Conservation (phyloP, 2,329 filamentous ascomycete genomes). For the Trichoderma sp. region DNA sequence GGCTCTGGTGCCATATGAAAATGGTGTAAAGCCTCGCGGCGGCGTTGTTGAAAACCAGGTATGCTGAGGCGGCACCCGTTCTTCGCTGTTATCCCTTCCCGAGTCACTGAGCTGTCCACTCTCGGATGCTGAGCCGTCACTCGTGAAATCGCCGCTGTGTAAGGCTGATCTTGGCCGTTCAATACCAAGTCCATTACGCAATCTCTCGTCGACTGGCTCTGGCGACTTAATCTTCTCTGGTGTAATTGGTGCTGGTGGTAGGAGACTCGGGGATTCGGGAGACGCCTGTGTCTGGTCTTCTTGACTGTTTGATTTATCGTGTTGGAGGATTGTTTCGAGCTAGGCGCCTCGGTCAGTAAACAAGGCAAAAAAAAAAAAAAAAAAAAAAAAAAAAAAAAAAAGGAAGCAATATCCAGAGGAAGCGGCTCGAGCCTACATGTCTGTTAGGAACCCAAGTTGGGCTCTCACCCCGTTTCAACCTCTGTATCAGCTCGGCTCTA, state of each 20-base stretch:
- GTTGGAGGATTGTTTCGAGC: constrained; percentile 44
- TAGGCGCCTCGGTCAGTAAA: constrained; percentile 29
- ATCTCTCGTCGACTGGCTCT: constrained; percentile 41
- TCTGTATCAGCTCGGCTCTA: constrained; percentile 78
- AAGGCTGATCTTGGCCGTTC: constrained; percentile 79
- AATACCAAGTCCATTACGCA: constrained; percentile 64
- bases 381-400: neutral
- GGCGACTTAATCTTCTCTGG: constrained; percentile 45
- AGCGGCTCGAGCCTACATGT: constrained; percentile 49
- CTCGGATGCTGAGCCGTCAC: constrained; percentile 32
- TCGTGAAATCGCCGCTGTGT: constrained; percentile 68
- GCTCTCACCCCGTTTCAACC: constrained; percentile 77
- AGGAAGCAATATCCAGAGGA: neutral
- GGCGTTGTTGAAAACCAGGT: constrained; percentile 60
- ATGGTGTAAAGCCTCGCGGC: constrained; percentile 52
- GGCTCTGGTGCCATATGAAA: constrained; percentile 44
- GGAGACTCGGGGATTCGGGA: constrained; percentile 43
- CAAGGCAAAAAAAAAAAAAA: neutral
- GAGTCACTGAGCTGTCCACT: constrained; percentile 22
- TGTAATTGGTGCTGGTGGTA: constrained; percentile 51
- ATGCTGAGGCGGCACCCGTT: constrained; percentile 31
- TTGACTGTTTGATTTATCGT: constrained; percentile 26
- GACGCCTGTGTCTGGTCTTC: constrained; percentile 36
- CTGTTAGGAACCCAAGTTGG: constrained; percentile 71
- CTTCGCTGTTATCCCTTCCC: constrained; percentile 23